Conservation (phyloP, 2,329 filamentous ascomycete genomes). For the Aspergillus texensis region DNA sequence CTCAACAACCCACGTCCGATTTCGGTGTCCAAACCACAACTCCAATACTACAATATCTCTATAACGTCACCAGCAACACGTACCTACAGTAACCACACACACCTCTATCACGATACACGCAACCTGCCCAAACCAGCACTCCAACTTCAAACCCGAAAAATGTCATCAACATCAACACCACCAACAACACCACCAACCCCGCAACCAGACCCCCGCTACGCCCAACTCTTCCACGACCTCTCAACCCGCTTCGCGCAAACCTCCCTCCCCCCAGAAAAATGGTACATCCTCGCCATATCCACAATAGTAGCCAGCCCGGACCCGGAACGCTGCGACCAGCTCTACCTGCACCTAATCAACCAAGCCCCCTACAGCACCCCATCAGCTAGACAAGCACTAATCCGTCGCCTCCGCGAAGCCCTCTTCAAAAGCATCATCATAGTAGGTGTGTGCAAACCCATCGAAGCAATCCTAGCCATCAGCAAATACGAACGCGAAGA, state of each 20-base stretch:
- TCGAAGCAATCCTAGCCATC: conserved; percentile 63
- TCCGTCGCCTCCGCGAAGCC: conserved; percentile 54
- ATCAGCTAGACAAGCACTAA: conserved; percentile 34
- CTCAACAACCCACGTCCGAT: not conserved
- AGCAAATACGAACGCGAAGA: conserved; percentile 54
- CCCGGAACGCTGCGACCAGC: conserved; percentile 54
- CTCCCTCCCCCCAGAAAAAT: conserved; percentile 30
- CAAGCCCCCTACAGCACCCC: conserved; percentile 48
- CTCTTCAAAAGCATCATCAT: conserved; percentile 62
- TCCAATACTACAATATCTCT: not conserved
- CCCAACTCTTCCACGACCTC: conserved; percentile 32
- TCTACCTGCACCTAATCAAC: conserved; percentile 60
- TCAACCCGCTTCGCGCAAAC: conserved; percentile 32
- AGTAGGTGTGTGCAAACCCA: conserved; percentile 64
- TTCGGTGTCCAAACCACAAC: not conserved
- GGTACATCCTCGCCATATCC: conserved; percentile 42
- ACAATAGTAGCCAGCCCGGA: conserved; percentile 55
- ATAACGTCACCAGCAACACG: not conserved
- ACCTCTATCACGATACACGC: not conserved
- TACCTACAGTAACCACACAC: not conserved
- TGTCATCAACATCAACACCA: not conserved
- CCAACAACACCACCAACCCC: conserved; percentile 4
- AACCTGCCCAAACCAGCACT: not conserved
- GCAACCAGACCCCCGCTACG: conserved; percentile 29
- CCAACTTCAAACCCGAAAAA: not conserved